These are phyloP conservation scores for Hypoxylon sp. DNA, from an alignment of 2,329 filamentous ascomycete species.

Conservation along the genomic window DNA sequence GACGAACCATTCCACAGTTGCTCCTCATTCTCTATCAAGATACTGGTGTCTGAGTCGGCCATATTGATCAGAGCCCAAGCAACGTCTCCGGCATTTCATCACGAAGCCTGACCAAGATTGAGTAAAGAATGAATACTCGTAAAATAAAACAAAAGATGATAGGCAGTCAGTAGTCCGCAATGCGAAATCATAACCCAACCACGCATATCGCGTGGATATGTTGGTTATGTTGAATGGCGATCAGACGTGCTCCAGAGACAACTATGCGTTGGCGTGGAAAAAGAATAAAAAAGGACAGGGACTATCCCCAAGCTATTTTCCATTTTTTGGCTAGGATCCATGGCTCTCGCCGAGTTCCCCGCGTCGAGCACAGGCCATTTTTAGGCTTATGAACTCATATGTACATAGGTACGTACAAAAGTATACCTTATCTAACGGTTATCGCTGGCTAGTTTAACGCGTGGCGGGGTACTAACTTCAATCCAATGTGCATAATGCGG, in stretches of 20 bases:
- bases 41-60: conserved; percentile 76
- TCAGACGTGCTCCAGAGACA: conserved; percentile 41
- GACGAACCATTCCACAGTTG: conserved; percentile 89
- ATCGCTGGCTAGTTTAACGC: conserved; percentile 1
- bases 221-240: conserved; percentile 31
- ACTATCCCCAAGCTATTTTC: conserved; percentile 32
- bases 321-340: conserved; percentile 31
- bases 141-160: conserved; percentile 30
- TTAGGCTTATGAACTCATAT: conserved; percentile 34
- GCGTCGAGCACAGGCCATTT: conserved; percentile 32
- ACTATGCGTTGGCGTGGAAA: conserved; percentile 18
- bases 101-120: conserved; percentile 38
- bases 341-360: conserved; percentile 27
- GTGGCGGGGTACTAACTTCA: not conserved
- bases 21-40: conserved; percentile 81
- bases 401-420: not conserved
- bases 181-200: conserved; percentile 39
- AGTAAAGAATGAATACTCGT: conserved; percentile 20
- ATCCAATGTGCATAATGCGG: not conserved
- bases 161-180: conserved; percentile 15
- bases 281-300: conserved; percentile 19
- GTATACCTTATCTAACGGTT: conserved; percentile 24
- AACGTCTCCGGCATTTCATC: conserved; percentile 46
- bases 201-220: conserved; percentile 23
- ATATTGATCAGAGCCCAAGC: conserved; percentile 58